Evolutionary conservation across 2,329 filamentous ascomycete genomes (phyloP).

Genomic region (Fusarium tuaranense): DNA sequence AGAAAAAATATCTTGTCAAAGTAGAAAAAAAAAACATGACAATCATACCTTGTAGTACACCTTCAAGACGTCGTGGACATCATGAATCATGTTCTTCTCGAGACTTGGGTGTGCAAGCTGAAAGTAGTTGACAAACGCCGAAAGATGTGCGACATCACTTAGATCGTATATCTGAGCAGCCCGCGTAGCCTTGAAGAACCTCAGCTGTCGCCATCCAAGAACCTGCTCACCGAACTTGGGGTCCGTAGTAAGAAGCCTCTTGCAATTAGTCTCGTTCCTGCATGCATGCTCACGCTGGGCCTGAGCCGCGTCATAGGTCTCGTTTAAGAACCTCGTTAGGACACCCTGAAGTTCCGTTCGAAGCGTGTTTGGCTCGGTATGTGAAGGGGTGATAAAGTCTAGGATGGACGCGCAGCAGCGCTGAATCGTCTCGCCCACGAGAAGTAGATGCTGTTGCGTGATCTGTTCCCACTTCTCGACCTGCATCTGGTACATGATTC

Average conservation of each 20-base stretch:
- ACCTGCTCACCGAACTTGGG: conserved; percentile 38
- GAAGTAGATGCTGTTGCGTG: conserved; percentile 38
- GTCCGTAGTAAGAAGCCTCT: conserved; percentile 36
- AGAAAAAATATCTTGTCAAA: not conserved
- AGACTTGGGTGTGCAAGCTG: conserved; percentile 18
- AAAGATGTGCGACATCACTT: too few species aligned
- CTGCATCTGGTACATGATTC: conserved; percentile 46
- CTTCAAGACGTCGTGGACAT: conserved; percentile 52
- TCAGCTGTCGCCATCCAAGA: conserved; percentile 28
- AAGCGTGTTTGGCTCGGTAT: conserved; percentile 29
- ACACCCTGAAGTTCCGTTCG: conserved; percentile 21
- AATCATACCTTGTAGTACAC: conserved; percentile 51
- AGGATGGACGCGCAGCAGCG: conserved; percentile 34
- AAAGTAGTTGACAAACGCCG: conserved; percentile 9
- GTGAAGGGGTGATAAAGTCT: conserved; percentile 22
- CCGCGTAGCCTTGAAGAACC: conserved; percentile 27
- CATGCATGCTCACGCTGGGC: conserved; percentile 12
- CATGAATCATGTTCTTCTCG: conserved; percentile 45
- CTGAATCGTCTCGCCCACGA: conserved; percentile 29
- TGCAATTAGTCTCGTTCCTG: conserved; percentile 22
- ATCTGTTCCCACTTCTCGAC: conserved; percentile 48
- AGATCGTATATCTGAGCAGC: not conserved
- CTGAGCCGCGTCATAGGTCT: not conserved
- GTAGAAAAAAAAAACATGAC: too few species aligned
- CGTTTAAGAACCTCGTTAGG: not conserved